Conservation (phyloP, 2,329 filamentous ascomycete genomes). For the Mariannaea elegans region DNA sequence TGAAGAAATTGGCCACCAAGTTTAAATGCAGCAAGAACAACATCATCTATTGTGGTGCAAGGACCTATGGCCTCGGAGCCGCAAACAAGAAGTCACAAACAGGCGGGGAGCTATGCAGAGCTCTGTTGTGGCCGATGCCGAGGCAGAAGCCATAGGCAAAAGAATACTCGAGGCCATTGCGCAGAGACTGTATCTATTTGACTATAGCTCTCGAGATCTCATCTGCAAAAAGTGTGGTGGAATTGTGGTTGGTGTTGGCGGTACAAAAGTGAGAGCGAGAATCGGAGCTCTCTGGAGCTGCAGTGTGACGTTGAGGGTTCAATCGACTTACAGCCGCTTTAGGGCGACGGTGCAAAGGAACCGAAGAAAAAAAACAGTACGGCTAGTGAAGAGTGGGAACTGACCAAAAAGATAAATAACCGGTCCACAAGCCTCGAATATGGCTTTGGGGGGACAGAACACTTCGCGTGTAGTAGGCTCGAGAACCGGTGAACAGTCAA, state of each 20-base stretch:
- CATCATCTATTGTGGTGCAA: too few relatives aligned
- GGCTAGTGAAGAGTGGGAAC: background rate
- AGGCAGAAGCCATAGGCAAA: constrained; percentile 42
- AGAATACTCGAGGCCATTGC: constrained; percentile 48
- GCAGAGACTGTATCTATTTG: constrained; percentile 18
- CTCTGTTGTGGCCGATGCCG: constrained; percentile 40
- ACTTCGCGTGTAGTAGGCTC: too few relatives aligned
- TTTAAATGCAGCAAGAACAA: too few relatives aligned
- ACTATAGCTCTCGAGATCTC: constrained; percentile 7
- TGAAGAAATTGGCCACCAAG: too few relatives aligned
- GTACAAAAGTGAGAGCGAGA: constrained; percentile 10
- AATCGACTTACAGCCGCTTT: constrained; percentile 15
- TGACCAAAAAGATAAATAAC: constrained; percentile 14
- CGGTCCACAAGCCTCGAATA: constrained; percentile 1
- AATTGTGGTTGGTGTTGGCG: background rate
- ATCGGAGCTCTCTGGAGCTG: constrained; percentile 19
- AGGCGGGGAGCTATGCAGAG: constrained; percentile 42
- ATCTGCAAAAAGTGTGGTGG: constrained; percentile 11
- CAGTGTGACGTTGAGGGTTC: constrained; percentile 24
- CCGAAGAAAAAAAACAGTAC: background rate
- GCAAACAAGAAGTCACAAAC: constrained; percentile 34
- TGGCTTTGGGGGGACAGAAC: too few relatives aligned
- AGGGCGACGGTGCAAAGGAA: background rate
- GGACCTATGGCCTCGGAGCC: constrained; percentile 35
- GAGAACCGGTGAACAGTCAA: too few relatives aligned